These are phyloP conservation scores for Eucalyptus sp. DNA, from an alignment of 345 rosid species.

Conservation along the genomic window DNA sequence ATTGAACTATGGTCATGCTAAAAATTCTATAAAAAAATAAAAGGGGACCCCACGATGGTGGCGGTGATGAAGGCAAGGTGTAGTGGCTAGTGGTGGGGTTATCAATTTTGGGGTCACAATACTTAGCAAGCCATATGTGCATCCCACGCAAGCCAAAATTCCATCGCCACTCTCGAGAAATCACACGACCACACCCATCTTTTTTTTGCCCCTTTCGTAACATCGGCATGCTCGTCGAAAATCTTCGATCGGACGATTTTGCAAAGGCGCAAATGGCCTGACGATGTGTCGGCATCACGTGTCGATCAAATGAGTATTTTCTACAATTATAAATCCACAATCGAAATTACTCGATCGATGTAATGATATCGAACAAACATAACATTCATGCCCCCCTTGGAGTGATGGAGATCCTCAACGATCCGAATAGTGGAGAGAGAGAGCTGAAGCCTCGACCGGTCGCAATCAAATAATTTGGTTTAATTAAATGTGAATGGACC, in stretches of 20 bases:
- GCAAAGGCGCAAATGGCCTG: accelerated
- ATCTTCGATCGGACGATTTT: not conserved
- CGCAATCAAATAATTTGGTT: not conserved
- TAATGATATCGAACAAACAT: not conserved
- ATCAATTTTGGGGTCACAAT: not conserved
- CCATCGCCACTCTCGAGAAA: not conserved
- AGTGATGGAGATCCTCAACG: not conserved
- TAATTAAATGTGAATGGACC: not conserved
- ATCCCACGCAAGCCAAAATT: not conserved
- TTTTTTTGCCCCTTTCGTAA: not conserved
- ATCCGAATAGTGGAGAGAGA: not conserved
- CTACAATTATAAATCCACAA: no score
- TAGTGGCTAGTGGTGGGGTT: not conserved
- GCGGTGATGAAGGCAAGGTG: not conserved
- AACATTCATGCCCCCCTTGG: not conserved
- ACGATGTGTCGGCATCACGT: not conserved
- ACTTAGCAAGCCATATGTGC: not conserved
- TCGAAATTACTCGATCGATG: not conserved
- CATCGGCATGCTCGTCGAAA: not conserved
- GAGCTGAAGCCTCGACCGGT: not conserved
- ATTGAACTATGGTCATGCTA: not conserved
- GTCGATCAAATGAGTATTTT: not conserved
- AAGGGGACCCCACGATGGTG: not conserved
- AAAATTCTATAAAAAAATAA: not conserved
- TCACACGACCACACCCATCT: not conserved